Conservation (phyloP, 2,329 filamentous ascomycete species). For the Phialophora chinensis region DNA sequence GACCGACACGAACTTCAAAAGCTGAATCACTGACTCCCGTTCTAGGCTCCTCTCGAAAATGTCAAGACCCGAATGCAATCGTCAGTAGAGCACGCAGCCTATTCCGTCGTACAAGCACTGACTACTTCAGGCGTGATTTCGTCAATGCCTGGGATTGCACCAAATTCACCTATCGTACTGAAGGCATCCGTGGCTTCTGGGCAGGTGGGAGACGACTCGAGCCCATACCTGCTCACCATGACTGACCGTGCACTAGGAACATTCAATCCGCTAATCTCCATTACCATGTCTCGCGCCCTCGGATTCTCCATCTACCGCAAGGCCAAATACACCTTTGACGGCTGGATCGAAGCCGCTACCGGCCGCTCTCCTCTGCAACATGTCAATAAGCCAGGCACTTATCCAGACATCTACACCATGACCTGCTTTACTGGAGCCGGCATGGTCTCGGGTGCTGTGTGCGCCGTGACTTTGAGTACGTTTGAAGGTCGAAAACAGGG, state of each 20-base stretch:
- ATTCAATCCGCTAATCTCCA: constrained; percentile 52
- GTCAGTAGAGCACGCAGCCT: constrained; percentile 39
- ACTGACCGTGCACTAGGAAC: constrained; percentile 44
- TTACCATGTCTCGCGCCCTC: constrained; percentile 53
- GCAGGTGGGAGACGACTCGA: constrained; percentile 47
- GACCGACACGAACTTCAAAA: constrained; percentile 7
- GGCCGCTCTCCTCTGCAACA: constrained; percentile 49
- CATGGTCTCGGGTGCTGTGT: constrained; percentile 50
- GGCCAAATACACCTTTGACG: constrained; percentile 50
- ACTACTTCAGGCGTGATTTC: constrained; percentile 50
- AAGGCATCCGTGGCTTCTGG: constrained; percentile 55
- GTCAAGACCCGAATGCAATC: constrained; percentile 58
- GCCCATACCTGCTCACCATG: constrained; percentile 1
- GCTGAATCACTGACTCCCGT: constrained; percentile 25
- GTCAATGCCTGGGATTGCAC: constrained; percentile 50
- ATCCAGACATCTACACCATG: constrained; percentile 49
- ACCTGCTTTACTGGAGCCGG: constrained; percentile 53
- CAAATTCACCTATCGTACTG: constrained; percentile 54
- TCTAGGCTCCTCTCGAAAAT: constrained; percentile 55
- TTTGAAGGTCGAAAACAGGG: background rate
- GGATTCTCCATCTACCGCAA: constrained; percentile 55
- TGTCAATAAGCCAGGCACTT: constrained; percentile 51
- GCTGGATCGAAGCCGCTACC: constrained; percentile 48
- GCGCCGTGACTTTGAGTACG: constrained; percentile 54
- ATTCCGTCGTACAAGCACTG: constrained; percentile 13